phyloP scores from a whole-genome alignment of 176 grass and related monocot species.

The Elaeis guineensis region DNA sequence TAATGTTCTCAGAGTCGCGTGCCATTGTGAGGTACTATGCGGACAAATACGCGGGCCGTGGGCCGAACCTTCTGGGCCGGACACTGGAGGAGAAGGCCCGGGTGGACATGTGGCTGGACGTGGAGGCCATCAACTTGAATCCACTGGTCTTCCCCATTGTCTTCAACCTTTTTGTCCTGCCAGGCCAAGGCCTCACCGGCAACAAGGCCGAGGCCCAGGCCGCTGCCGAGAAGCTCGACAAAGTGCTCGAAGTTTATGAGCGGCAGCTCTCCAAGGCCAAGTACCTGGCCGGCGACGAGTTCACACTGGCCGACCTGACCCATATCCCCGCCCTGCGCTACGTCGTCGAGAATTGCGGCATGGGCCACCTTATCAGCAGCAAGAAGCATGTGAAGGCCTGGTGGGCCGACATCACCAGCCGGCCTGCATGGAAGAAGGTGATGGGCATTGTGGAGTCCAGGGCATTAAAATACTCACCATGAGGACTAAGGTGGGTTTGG shows the following conservation, averaged over 20 bases:
- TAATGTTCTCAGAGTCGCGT: conserved; percentile 4
- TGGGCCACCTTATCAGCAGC: background rate
- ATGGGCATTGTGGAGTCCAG: conserved; percentile 8
- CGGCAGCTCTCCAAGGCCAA: conserved; percentile 16
- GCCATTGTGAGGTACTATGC: conserved; percentile 20
- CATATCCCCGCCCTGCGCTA: conserved; percentile 13
- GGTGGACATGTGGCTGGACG: conserved; percentile 22
- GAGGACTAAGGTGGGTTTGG: no score
- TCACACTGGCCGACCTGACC: conserved; percentile 21
- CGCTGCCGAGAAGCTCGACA: background rate
- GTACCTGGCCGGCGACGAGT: conserved; percentile 19
- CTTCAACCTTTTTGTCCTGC: conserved; percentile 15
- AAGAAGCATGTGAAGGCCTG: conserved; percentile 19
- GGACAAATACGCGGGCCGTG: background rate
- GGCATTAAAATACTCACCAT: background rate
- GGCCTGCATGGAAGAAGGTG: conserved; percentile 14
- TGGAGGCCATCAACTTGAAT: conserved; percentile 21
- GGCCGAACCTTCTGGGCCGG: conserved; percentile 10
- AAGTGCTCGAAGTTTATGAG: conserved; percentile 15
- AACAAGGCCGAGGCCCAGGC: conserved; percentile 5
- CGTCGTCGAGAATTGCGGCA: conserved; percentile 12
- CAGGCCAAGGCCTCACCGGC: background rate
- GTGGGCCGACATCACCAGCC: conserved; percentile 24
- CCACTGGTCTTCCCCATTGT: conserved; percentile 5
- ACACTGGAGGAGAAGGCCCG: conserved; percentile 15